These are phyloP conservation scores for Eragrostis curvula DNA, from an alignment of 176 grass and related monocot species.

Conservation along the genomic window DNA sequence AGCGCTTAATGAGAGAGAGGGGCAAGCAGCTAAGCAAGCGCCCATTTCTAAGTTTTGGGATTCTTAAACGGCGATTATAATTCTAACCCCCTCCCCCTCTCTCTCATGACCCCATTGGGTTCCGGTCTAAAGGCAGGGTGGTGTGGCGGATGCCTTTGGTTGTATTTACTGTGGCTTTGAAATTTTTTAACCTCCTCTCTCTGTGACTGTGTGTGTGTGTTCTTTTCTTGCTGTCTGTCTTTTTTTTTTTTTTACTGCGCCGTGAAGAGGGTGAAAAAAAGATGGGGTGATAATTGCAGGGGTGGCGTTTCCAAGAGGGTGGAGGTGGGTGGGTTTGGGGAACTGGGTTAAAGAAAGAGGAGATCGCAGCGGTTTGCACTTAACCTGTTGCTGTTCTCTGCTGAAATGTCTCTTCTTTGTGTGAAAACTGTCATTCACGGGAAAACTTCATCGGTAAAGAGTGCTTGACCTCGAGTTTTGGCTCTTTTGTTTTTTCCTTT, in stretches of 20 bases:
- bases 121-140: constrained; percentile 38
- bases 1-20: constrained; percentile 44
- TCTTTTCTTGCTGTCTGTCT: not conserved
- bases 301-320: constrained; percentile 61
- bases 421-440: constrained; percentile 8
- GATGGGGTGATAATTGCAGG: constrained; percentile 25
- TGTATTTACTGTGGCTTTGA: constrained; percentile 33
- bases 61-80: constrained; percentile 70
- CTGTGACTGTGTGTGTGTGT: constrained; percentile 12
- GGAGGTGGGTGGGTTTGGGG: constrained; percentile 71
- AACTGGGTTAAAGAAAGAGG: constrained; percentile 49
- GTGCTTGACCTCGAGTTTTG: not conserved
- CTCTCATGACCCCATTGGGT: constrained; percentile 16
- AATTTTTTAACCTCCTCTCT: not conserved
- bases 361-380: constrained; percentile 33
- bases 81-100: not conserved
- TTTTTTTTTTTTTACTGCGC: constrained; percentile 31
- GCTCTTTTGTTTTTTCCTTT: not conserved
- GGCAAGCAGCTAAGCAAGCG: constrained; percentile 43
- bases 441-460: not conserved
- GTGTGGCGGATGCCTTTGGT: constrained; percentile 48
- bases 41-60: constrained; percentile 76
- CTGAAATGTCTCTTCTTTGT: constrained; percentile 13
- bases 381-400: constrained; percentile 22
- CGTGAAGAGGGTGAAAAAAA: constrained; percentile 33